Evolutionary conservation across 805 yeast genomes (phyloP), one percentile per base, ranked within the genome.

Genomic region (Sungouiozyma ichnusensis): DNA sequence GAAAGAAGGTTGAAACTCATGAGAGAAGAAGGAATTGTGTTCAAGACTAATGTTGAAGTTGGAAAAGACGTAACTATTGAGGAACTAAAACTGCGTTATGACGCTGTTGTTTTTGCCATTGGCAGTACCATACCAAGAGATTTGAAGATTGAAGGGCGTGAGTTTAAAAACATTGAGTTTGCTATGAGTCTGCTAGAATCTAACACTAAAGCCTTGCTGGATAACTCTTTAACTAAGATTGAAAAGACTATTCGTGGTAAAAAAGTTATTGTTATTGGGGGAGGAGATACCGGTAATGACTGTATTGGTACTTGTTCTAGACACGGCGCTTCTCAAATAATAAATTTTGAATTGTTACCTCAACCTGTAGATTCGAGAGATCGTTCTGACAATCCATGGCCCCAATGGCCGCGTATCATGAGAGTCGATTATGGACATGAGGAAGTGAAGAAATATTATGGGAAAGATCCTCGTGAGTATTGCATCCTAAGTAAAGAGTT

Each of bases 201-300:
- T 59, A 92, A 92, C 72, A 90, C 98, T 44, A 76, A 86, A 67
- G 94, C 96, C 2, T 72, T 92, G 57, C 74, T 92, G 51, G 85
- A 82, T 44, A 80, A 80, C 52, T 76, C 83, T 55, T 72, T 92
- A 63, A 92, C 79, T 48, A 82, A 79, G 44, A 81, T 90, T 45
- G 76, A 82, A 51, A 68, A 73, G 50, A 72, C 74, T 47, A 64
- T 90, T 46, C 77, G 73, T 47, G 97, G 92, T 53, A 92, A 90
- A 73, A 72, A 84, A 49, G 97, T 90, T 44, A 79, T 90, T 57
- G 97, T 90, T 43, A 90, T 90, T 71, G 98, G 98, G 58, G 98
- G 98, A 71, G 98, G 98, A 77, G 98, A 90, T 66, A 90, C 97
- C 31, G 98, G 98, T 77, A 90, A 90, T 62, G 98, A 90, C 73